phyloP scores from a whole-genome alignment of 2,329 filamentous ascomycete genomes.

The Chaetomium sp. region DNA sequence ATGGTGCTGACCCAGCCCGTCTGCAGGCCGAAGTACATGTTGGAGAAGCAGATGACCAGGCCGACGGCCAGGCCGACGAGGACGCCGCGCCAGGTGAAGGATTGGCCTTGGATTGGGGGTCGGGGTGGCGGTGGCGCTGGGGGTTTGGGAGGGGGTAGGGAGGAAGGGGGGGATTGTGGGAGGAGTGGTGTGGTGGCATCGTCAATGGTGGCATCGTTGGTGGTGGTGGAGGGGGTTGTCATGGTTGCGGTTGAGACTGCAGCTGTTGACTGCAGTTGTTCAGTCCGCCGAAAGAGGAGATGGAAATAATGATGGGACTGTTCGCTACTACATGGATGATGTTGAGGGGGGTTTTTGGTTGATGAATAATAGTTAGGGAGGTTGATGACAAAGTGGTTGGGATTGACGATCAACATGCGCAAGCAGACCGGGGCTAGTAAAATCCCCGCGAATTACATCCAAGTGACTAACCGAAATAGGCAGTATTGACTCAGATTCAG shows the following conservation, averaged over 20 bases:
- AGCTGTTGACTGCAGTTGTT: neutral
- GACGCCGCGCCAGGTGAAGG: slow-evolving; percentile 84
- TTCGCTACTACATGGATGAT: neutral
- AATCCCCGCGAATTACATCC: no score
- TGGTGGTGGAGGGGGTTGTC: neutral
- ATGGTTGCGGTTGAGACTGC: neutral
- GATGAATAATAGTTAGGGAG: no score
- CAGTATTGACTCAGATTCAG: neutral
- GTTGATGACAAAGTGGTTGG: neutral
- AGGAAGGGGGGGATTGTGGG: neutral
- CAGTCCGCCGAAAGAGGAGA: neutral
- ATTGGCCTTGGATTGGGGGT: slow-evolving; percentile 52
- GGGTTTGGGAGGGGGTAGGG: neutral
- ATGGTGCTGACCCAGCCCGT: slow-evolving; percentile 67
- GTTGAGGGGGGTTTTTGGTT: neutral
- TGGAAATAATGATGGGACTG: neutral
- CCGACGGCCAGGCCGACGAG: slow-evolving; percentile 80
- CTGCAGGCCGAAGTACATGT: slow-evolving; percentile 98
- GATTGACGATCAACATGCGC: neutral
- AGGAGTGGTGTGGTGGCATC: neutral
- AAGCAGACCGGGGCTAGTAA: neutral
- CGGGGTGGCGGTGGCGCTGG: neutral
- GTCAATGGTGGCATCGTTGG: neutral
- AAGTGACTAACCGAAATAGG: neutral
- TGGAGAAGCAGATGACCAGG: slow-evolving; percentile 90